Evolutionary conservation across 1,284 basidiomycete species (phyloP), one percentile per base, ranked within the genome.

Genomic region (Cryptococcus sp.): DNA sequence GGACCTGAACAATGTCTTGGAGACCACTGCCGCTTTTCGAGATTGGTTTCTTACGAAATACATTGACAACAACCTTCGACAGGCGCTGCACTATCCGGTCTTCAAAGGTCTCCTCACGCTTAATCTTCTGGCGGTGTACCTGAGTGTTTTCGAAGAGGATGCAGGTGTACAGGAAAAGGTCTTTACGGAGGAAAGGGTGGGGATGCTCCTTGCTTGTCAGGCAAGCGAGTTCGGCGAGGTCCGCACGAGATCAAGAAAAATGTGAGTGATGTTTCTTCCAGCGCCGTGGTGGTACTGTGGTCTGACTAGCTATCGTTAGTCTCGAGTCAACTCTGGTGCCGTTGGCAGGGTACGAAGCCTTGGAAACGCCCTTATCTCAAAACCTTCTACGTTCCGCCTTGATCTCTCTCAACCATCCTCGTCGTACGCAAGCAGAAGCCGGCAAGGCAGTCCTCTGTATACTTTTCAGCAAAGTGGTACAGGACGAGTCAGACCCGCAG

Each of bases 371-470:
- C 0, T 39, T 57, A 2, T 40, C 66, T 0, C 56, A 60, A 22
- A 47, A 56, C 1, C 57, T 74, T 0, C 58, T 77, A 0, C 40
- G 55, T 0, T 69, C 70, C 0, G 73, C 76, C 0, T 58, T 67
- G 8, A 47, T 47, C 0, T 69, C 71, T 1, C 57, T 78, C 53
- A 67, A 72, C 40, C 71, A 75, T n/a, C 72, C 75, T 0, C 68
- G 77, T 13, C 71, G 70, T 50, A 76, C 74, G 0, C 74, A 78
- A 60, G 77, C 76, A 1, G 78, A 79, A 51, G 76, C 78, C 0
- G 78, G 77, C 8, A 72, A 71, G 20, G 62, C 76, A 0, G 67
- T 71, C 0, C 62, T 78, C 19, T 70, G 72, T 31, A 71, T 78
- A 15, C 41, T 75, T 13, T 74, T 75, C 60, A 67, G 68, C 23